These are phyloP conservation scores for Penicillium verrucosum DNA, from an alignment of 2,329 filamentous ascomycete species.

Conservation along the genomic window DNA sequence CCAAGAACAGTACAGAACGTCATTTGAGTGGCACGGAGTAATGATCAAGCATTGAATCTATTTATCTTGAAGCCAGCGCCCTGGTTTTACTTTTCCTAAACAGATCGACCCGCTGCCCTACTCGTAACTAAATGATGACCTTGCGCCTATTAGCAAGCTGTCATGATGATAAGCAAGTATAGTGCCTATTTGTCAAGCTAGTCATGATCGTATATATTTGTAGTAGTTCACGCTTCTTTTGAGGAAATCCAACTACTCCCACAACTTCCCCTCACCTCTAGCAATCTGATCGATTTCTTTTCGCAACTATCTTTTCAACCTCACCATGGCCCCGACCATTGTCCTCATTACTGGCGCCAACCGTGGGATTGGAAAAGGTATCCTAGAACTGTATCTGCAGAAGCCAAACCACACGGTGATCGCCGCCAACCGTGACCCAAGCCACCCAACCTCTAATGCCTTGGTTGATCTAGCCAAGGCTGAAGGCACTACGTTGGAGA, in stretches of 20 bases:
- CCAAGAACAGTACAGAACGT: not conserved
- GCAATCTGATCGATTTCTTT: not conserved
- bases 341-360: not conserved
- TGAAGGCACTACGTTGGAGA: not conserved
- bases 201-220: not conserved
- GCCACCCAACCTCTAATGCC: not conserved
- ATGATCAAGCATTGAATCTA: not conserved
- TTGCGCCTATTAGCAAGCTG: not conserved
- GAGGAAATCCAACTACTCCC: not conserved
- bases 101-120: too few relatives aligned
- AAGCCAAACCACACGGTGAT: not conserved
- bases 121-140: not conserved
- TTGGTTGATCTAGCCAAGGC: not conserved
- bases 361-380: not conserved
- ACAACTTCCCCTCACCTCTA: not conserved
- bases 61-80: not conserved
- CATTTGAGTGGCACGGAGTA: not conserved
- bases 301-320: not conserved
- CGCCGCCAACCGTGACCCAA: not conserved
- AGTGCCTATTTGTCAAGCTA: not conserved
- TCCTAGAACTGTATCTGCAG: not conserved
- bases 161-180: not conserved
- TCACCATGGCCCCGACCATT: not conserved
- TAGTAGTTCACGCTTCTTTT: not conserved
- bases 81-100: not conserved